A percentile compares a stretch with the other conserved stretches of the same genome.
Conservation (phyloP, 1,139 yeast species). For the Blastobotrys indianensis region DNA sequence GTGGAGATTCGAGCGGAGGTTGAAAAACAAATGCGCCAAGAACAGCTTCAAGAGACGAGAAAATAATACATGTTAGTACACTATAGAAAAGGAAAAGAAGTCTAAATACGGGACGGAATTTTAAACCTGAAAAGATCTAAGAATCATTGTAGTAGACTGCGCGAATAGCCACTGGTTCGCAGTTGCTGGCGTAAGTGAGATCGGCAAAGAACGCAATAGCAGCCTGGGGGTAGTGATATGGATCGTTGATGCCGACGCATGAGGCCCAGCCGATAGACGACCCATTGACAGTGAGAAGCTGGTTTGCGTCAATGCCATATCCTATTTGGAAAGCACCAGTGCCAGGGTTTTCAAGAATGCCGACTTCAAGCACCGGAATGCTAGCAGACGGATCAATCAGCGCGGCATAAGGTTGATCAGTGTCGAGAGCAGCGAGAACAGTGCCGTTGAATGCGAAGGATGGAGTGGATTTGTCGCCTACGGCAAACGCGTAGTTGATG, state of each 20-base stretch:
- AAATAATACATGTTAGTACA: no score
- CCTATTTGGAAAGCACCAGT: neutral
- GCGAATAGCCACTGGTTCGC: neutral
- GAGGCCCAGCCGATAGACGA: conserved; percentile 7
- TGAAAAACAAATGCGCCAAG: no score
- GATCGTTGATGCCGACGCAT: conserved; percentile 5
- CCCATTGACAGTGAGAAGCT: conserved; percentile 1
- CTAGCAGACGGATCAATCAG: neutral
- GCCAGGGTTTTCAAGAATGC: neutral
- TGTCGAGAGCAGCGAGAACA: neutral
- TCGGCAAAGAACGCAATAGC: conserved; percentile 2
- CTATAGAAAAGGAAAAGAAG: no score
- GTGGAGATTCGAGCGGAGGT: no score
- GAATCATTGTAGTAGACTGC: neutral
- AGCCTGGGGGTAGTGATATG: conserved; percentile 5
- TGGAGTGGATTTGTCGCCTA: neutral
- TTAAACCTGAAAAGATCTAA: no score
- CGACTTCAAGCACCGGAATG: neutral
- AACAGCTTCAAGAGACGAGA: no score
- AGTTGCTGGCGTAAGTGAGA: neutral
- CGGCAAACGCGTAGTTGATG: conserved; percentile 10
- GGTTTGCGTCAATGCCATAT: neutral
- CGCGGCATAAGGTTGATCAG: neutral
- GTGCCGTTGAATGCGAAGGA: conserved; percentile 1
- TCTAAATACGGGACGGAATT: no score